Evolutionary conservation across 768 basidiomycete genomes (phyloP), one percentile per base, ranked within the genome.

Genomic region (Kwoniella mangroviensis): DNA sequence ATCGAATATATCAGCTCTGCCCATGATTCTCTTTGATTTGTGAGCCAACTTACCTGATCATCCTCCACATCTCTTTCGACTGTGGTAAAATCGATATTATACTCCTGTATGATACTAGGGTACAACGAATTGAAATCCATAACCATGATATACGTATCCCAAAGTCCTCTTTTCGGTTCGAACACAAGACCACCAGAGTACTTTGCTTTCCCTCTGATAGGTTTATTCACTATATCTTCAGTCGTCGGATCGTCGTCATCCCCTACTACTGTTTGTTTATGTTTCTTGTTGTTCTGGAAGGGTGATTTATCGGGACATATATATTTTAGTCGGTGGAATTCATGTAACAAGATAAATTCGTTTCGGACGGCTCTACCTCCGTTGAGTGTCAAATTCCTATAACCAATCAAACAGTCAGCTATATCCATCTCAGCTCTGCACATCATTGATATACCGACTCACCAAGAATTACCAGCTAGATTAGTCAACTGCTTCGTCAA

Each of bases 81-180:
- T 0, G 97, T 99, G 11, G 97, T 98, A 78, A 98, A 98, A 84
- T 98, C 97, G 75, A 99, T 98, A 82, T 99, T 98, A 81, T 92
- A 99, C 86, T 99, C 97, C 79, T 98, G 97, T 58, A 99, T 99
- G 85, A 99, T 99, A 82, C 92, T 94, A 6, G 97, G 97, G 81
- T 99, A 99, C 66, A 99, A 86, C 70, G 94, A 97, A 84, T 99
- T 99, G 89, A 98, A 99, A 83, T 99, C 97, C 97, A 99, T 99
- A 83, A 99, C 97, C 19, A 99, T 87, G 83, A 98, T 92, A 80
- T 87, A 97, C 76, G 90, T 95, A 85, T 98, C 97, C 92, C 93
- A 98, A 51, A 99, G 85, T 12, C 95, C 93, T 64, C 92, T 87
- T 84, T 97, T 95, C 2, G 97, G 97, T 68, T 97, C 93, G 73